A percentile compares a stretch with the other conserved stretches of the same genome.
Conservation (phyloP, 2,329 filamentous ascomycete species). For the Phialemonium atrogriseum region DNA sequence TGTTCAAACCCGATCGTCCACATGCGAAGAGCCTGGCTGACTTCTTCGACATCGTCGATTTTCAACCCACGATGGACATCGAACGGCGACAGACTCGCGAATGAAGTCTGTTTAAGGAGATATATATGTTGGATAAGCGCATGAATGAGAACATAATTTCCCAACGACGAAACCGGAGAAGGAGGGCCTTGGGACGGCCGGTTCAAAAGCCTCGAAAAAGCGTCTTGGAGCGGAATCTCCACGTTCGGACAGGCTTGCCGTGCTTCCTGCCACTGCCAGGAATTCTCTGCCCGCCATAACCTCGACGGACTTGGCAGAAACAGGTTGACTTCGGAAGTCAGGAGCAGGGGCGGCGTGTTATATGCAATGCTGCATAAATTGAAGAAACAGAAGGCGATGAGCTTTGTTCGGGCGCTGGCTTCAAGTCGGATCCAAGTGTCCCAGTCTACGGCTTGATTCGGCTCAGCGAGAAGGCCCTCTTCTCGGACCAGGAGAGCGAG, state of each 20-base stretch:
- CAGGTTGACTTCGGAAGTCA: slow-evolving; percentile 52
- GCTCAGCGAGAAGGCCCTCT: slow-evolving; percentile 43
- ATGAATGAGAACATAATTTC: slow-evolving; percentile 65
- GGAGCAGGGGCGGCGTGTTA: slow-evolving; percentile 47
- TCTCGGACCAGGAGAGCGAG: slow-evolving; percentile 50
- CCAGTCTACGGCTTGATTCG: slow-evolving; percentile 42
- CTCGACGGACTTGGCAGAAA: slow-evolving; percentile 45
- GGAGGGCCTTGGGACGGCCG: slow-evolving; percentile 40
- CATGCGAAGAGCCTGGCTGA: slow-evolving; percentile 44
- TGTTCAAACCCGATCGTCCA: slow-evolving; percentile 54
- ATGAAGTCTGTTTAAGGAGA: slow-evolving; percentile 55
- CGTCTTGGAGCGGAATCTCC: slow-evolving; percentile 48
- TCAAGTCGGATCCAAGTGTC: slow-evolving; percentile 52
- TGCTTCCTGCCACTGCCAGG: slow-evolving; percentile 53
- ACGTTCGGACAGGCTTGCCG: slow-evolving; percentile 40
- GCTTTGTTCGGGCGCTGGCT: slow-evolving; percentile 47
- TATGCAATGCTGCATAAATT: slow-evolving; percentile 56
- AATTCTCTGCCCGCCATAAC: slow-evolving; percentile 48
- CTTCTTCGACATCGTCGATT: slow-evolving; percentile 47
- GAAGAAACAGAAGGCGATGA: slow-evolving; percentile 54
- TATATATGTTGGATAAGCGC: slow-evolving; percentile 66
- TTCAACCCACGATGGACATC: slow-evolving; percentile 42
- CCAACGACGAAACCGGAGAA: slow-evolving; percentile 48
- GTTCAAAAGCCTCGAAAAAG: slow-evolving; percentile 46
- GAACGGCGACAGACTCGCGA: slow-evolving; percentile 39